Base-by-base conservation (phyloP, 257 asterid genomes). In the Mitragyna speciosa region DNA sequence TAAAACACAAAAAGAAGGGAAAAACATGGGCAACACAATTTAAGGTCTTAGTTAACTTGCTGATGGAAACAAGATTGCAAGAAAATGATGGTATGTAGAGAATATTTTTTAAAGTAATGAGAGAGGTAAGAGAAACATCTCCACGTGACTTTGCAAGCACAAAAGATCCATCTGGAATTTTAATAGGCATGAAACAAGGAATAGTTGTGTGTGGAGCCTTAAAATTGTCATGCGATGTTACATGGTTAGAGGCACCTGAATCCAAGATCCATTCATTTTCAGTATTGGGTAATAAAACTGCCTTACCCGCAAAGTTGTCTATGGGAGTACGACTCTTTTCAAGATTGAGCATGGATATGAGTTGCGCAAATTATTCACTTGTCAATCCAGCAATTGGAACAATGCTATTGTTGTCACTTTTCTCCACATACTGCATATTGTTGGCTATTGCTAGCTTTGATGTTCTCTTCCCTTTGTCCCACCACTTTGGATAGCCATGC, bases 1-100 rank as follows among this genome's bases (percentile, higher is more conserved):
- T 26, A 79, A 11, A 26, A 26, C 71, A 30, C 72, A 71, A 71
- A 70, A 79, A 26, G 71, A 56, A 56, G 64, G 77, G 11, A 12
- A 79, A 56, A 70, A n/a, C n/a, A 71, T 22, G 28, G 39, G 77
- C 65, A 8, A 43, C 82, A 79, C 59, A 78, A 39, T 78, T 70
- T 2, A 78, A n/a, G 1, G 61, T 39, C 10, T 69, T 0, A 11
- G n/a, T n/a, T n/a, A 54, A 68, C 12, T 24, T 20, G 12, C 75
- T 78, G 31, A 61, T 36, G 12, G 67, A 68, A 16, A 72, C 31
- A 22, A 78, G 59, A 54, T 70, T 78, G 43, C 77, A 70, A 1
- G 76, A 9, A 54, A 70, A 78, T 0, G 56, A 22, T 26, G 76
- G 61, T 52, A 70, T 47, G 6, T 78, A 22, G 22, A 70, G 24